Conservation (phyloP, 768 basidiomycete genomes). For the Suillus bovinus region DNA sequence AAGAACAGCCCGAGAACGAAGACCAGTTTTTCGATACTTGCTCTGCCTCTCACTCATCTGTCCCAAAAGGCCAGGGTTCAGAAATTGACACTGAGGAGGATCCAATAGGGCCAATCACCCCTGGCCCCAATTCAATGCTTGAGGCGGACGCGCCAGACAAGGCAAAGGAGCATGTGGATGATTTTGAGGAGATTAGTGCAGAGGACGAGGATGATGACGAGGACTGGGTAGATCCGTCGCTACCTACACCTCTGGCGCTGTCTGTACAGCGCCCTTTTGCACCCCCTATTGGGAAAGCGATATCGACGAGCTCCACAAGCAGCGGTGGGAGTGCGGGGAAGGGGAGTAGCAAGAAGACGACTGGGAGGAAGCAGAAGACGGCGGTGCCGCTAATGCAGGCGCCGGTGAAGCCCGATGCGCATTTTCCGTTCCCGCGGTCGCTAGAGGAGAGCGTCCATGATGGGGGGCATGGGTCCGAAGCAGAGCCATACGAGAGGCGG, state of each 20-base stretch:
- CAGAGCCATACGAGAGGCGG: constrained; percentile 38
- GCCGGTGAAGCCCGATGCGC: constrained; percentile 32
- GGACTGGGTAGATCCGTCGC: constrained; percentile 71
- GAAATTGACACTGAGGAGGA: constrained; percentile 75
- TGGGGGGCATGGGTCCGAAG: constrained; percentile 19
- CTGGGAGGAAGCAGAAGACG: constrained; percentile 41
- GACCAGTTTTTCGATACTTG: constrained; percentile 59
- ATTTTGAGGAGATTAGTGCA: constrained; percentile 29
- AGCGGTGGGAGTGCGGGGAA: constrained; percentile 26
- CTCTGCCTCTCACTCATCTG: constrained; percentile 46
- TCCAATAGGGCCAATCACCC: constrained; percentile 68
- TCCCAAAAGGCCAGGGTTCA: constrained; percentile 44
- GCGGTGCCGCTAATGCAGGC: constrained; percentile 42
- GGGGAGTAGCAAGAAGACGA: constrained; percentile 25
- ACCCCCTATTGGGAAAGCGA: constrained; percentile 26
- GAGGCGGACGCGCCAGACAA: constrained; percentile 24
- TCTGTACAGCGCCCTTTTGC: constrained; percentile 26
- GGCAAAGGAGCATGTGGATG: constrained; percentile 30
- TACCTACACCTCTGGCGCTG: constrained; percentile 40
- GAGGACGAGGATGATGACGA: constrained; percentile 40
- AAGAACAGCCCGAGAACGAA: constrained; percentile 34
- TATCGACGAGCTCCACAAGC: constrained; percentile 28
- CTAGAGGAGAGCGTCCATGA: constrained; percentile 37
- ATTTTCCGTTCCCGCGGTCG: constrained; percentile 68
- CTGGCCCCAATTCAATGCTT: constrained; percentile 47